Percentiles rank a stretch among this genome's conserved stretches.
phyloP scores from a whole-genome alignment of 257 asterid genomes.

The Rauvolfia tetraphylla region DNA sequence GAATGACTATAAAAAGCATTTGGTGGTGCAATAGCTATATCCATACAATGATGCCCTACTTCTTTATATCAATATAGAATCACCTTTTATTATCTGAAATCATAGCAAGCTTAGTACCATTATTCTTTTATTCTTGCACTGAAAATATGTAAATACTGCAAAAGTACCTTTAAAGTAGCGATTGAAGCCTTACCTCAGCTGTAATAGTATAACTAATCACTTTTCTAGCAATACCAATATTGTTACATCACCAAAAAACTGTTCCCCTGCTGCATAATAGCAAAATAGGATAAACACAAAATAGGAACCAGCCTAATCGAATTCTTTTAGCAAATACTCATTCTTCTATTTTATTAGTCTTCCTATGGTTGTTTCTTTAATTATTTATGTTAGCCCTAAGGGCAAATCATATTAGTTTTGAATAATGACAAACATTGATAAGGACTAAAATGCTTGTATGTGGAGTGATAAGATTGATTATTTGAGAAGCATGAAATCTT shows the following conservation, averaged over 20 bases:
- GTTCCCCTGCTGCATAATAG: no score
- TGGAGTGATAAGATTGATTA: no score
- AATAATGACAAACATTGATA: no score
- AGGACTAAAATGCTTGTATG: no score
- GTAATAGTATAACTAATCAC: slow-evolving; percentile 52
- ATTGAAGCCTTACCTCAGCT: slow-evolving; percentile 59
- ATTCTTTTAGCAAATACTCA: no score
- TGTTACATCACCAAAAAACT: slow-evolving; percentile 13
- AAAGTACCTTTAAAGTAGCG: neutral
- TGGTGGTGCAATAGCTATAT: neutral
- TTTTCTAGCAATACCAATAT: slow-evolving; percentile 52
- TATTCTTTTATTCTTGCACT: neutral
- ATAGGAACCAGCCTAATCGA: no score
- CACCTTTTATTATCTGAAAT: neutral
- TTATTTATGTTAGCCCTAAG: no score
- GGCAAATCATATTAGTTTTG: no score
- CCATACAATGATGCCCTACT: neutral
- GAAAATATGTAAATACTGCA: neutral
- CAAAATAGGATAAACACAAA: no score
- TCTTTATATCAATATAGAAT: neutral
- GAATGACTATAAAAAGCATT: neutral
- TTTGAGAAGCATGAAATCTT: no score
- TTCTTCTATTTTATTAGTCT: no score
- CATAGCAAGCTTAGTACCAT: neutral
- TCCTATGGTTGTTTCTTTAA: no score